Base-by-base conservation (phyloP, 1,284 basidiomycete genomes). In the Apiotrichum gamsii region DNA sequence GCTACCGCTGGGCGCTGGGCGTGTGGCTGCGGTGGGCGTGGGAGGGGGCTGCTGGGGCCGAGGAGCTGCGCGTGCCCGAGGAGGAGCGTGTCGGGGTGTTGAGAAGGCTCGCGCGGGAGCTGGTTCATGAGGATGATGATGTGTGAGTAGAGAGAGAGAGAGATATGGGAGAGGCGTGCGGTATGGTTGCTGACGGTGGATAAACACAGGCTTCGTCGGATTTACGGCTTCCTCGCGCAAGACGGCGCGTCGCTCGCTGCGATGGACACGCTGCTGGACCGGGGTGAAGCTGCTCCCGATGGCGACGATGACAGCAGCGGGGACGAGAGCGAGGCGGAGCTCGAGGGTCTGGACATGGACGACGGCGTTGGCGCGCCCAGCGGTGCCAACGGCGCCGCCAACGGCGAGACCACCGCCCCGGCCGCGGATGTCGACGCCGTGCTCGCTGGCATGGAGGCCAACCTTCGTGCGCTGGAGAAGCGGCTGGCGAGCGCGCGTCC, bases 1-100 rank as follows among this genome's bases (percentile, higher is more conserved):
- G 38, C 6, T 56, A 50, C 35, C 44, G 54, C 20, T 56, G 54
- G 54, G 50, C 54, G 25, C 38, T 56, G 19, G 54, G 45, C 8
- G 36, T 35, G 19, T 56, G 54, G 54, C 48, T 56, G 16, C 14
- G 35, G 2, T 29, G 39, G 38, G 25, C 50, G 18, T 56, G 51
- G 48, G 24, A 10, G 2, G 29, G 35, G 10, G 43, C 39, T 5
- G 43, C 39, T 5, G 43, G 38, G 1, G 43, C 43, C 5, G 46
- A 36, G 1, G 32, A 19, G 2, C 30, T 52, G 16, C 18, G 20
- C n/a, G 33, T 55, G 9, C 37, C 46, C 2, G 45, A 34, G 10
- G 50, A 48, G 9, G 45, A 41, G 20, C 16, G 36, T 21, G 29
- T 29, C 6, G 39, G 21, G 6, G 35, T 52, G 9, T 35, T 46